Evolutionary conservation across 352 stramenopile genomes (phyloP).

Genomic region (Pythium aquatile): DNA sequence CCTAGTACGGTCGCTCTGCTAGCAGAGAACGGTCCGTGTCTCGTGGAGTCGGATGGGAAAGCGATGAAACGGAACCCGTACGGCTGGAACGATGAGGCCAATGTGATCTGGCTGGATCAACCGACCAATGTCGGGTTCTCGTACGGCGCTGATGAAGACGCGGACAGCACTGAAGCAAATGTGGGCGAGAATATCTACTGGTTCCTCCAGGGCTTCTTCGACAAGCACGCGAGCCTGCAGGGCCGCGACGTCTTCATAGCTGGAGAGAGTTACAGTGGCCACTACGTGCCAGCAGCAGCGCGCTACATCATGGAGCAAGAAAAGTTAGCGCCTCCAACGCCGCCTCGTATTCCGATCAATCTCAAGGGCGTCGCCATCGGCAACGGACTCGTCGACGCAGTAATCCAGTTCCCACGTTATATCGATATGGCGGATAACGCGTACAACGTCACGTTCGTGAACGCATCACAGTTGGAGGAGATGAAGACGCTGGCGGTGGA

Average conservation of each 20-base stretch:
- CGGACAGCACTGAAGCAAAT: constrained; percentile 33
- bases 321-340: constrained; percentile 25
- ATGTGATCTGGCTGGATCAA: constrained; percentile 52
- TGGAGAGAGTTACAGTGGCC: constrained; percentile 58
- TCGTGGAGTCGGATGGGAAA: constrained; percentile 32
- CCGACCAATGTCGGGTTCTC: constrained; percentile 45
- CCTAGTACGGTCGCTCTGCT: constrained; percentile 42
- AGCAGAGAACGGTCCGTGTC: constrained; percentile 53
- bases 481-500: background rate
- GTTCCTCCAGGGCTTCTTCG: constrained; percentile 56
- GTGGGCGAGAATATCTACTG: constrained; percentile 53
- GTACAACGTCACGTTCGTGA: background rate
- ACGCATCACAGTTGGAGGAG: constrained; percentile 22
- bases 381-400: constrained; percentile 68
- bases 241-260: constrained; percentile 47
- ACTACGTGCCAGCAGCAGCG: constrained; percentile 46
- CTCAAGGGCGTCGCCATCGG: constrained; percentile 67
- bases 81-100: constrained; percentile 49
- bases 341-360: constrained; percentile 31
- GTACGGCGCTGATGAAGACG: constrained; percentile 32
- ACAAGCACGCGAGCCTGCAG: constrained; percentile 40
- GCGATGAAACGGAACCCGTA: constrained; percentile 38
- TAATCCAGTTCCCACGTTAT: constrained; percentile 13
- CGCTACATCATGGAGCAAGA: constrained; percentile 41
- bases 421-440: background rate